A percentile compares a stretch with the other conserved stretches of the same genome.
phyloP scores from a whole-genome alignment of 2,329 filamentous ascomycete species.

The Beauveria caledonica region DNA sequence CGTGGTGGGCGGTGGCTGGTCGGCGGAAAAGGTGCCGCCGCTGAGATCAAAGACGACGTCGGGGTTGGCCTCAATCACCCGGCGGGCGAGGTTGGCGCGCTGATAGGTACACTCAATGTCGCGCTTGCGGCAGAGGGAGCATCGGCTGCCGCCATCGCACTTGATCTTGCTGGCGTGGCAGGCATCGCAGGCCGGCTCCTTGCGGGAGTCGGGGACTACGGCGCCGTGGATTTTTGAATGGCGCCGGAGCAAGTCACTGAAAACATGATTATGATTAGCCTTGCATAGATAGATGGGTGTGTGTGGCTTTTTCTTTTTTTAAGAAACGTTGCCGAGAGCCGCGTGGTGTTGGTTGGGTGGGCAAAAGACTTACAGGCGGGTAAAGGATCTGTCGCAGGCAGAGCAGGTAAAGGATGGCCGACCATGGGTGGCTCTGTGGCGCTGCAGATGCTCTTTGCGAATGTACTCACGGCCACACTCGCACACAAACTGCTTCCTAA shows the following conservation, averaged over 20 bases:
- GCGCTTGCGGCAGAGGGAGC: conserved; percentile 31
- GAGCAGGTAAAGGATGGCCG: conserved; percentile 26
- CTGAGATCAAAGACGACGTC: conserved; percentile 6
- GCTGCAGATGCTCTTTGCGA: conserved; percentile 31
- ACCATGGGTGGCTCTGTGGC: conserved; percentile 32
- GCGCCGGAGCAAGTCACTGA: conserved; percentile 30
- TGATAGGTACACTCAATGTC: conserved; percentile 30
- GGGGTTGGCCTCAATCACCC: conserved; percentile 4
- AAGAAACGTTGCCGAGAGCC: no score
- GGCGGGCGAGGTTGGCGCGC: conserved; percentile 13
- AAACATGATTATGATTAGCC: neutral
- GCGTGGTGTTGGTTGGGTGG: neutral
- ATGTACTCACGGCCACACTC: conserved; percentile 33
- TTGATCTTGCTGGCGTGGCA: conserved; percentile 39
- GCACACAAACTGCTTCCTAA: conserved; percentile 17
- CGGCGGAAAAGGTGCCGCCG: conserved; percentile 6
- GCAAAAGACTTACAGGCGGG: conserved; percentile 25
- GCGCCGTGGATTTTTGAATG: conserved; percentile 28
- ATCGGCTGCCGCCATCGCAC: conserved; percentile 32
- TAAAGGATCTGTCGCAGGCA: conserved; percentile 31
- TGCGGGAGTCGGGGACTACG: conserved; percentile 23
- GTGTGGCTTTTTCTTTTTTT: neutral
- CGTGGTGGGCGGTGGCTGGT: neutral
- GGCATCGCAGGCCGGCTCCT: conserved; percentile 32
- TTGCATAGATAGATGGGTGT: neutral